A percentile compares a stretch with the other conserved stretches of the same genome.
Evolutionary conservation across 805 yeast species (phyloP).

Genomic region (Pichia exigua): DNA sequence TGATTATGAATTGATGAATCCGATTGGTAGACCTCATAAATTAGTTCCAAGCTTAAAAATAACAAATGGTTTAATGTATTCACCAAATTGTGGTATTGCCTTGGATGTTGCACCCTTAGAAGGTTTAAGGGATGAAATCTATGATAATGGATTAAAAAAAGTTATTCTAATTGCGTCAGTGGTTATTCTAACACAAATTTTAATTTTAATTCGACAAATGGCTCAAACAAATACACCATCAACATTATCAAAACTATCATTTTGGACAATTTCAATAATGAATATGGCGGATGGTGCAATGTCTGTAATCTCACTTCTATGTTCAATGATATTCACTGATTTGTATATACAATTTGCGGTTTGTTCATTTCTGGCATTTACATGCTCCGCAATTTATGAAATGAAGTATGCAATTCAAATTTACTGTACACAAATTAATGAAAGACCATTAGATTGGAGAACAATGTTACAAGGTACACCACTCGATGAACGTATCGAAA

Average conservation of each 20-base stretch:
- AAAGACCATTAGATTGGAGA: slow-evolving; percentile 56
- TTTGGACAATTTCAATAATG: slow-evolving; percentile 58
- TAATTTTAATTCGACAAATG: slow-evolving; percentile 61
- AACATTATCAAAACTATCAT: slow-evolving; percentile 63
- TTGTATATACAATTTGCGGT: slow-evolving; percentile 62
- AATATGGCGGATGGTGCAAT: slow-evolving; percentile 62
- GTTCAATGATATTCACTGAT: slow-evolving; percentile 46
- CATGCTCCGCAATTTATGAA: slow-evolving; percentile 67
- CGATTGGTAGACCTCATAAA: slow-evolving; percentile 72
- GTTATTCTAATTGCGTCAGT: slow-evolving; percentile 37
- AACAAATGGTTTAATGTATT: slow-evolving; percentile 55
- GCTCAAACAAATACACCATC: slow-evolving; percentile 71
- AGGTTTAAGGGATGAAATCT: slow-evolving; percentile 57
- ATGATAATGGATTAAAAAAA: slow-evolving; percentile 29
- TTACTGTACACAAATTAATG: slow-evolving; percentile 63
- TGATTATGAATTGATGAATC: slow-evolving; percentile 65
- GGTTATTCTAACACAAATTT: slow-evolving; percentile 44
- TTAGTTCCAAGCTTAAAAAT: slow-evolving; percentile 49
- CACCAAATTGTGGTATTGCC: slow-evolving; percentile 81
- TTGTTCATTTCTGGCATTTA: slow-evolving; percentile 60
- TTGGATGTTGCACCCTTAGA: slow-evolving; percentile 30
- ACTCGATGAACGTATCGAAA: slow-evolving; percentile 27
- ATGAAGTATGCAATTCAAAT: slow-evolving; percentile 64
- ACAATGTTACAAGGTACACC: slow-evolving; percentile 58
- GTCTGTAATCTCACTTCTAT: slow-evolving; percentile 52